These are phyloP conservation scores for Corchorus capsularis DNA, from an alignment of 345 rosid species.

Conservation along the genomic window DNA sequence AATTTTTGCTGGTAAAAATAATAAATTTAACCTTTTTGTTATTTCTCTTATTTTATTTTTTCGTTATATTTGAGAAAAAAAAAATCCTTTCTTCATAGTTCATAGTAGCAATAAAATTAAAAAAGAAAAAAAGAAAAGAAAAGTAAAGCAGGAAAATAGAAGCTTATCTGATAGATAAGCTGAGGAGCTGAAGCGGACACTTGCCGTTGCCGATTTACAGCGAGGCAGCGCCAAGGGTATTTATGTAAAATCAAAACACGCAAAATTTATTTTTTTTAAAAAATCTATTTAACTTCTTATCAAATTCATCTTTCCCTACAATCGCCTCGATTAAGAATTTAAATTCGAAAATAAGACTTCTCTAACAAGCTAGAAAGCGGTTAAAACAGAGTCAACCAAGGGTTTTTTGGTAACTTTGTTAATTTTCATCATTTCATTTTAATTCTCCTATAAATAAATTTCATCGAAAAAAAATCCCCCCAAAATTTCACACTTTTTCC, in stretches of 20 bases:
- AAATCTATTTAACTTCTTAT: too few species aligned
- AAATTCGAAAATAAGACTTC: not conserved
- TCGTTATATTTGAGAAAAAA: too few species aligned
- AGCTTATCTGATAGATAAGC: not conserved
- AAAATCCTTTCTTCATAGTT: not conserved
- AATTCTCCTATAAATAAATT: not conserved
- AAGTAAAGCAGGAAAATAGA: not conserved
- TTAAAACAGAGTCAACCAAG: not conserved
- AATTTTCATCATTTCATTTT: not conserved
- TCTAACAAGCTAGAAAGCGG: not conserved
- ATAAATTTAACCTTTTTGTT: too few species aligned
- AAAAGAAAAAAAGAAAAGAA: not conserved
- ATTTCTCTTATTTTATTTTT: too few species aligned
- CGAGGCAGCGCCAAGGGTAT: not conserved
- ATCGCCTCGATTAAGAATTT: not conserved
- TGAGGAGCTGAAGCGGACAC: not conserved
- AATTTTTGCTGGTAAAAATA: too few species aligned
- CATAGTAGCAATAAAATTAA: too few species aligned
- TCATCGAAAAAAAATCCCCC: slow-evolving; percentile 22
- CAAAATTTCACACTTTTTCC: slow-evolving; percentile 46
- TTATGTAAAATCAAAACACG: not conserved
- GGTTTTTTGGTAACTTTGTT: not conserved
- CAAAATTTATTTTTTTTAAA: not conserved
- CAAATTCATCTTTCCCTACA: too few species aligned
- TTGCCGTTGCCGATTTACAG: not conserved